Conservation (phyloP, 1,284 basidiomycete species). For the Moesziomyces parantarcticus region DNA sequence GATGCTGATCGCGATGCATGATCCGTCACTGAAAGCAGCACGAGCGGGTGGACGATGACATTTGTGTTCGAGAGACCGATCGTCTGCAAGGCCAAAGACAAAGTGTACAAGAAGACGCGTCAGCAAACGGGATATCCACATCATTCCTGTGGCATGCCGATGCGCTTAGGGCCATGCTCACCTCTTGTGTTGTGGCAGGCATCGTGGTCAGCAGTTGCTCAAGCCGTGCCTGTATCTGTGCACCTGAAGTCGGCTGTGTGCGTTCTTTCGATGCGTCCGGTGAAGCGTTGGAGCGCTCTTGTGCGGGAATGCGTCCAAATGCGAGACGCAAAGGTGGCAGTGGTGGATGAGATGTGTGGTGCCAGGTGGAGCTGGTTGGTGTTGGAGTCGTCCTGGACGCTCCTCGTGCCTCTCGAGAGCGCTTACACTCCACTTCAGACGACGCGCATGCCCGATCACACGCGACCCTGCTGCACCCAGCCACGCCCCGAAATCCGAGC, state of each 20-base stretch:
- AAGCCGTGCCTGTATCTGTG: not conserved
- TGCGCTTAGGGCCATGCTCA: slow-evolving; percentile 13
- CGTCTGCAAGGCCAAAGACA: slow-evolving; percentile 16
- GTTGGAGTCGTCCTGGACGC: slow-evolving; percentile 2
- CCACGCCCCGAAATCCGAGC: slow-evolving; percentile 17
- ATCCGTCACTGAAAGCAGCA: slow-evolving; percentile 67
- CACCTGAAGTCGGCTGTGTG: not conserved
- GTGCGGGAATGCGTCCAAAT: too few relatives aligned
- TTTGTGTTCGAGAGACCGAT: slow-evolving; percentile 57
- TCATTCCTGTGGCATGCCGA: too few relatives aligned
- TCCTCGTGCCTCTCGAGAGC: too few relatives aligned
- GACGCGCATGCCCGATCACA: slow-evolving; percentile 55
- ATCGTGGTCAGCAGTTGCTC: slow-evolving; percentile 22
- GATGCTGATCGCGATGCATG: slow-evolving; percentile 65
- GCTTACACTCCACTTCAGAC: slow-evolving; percentile 29
- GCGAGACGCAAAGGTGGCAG: too few relatives aligned
- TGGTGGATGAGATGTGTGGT: not conserved
- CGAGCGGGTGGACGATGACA: slow-evolving; percentile 65
- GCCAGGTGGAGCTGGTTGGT: slow-evolving; percentile 1
- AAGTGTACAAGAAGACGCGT: not conserved
- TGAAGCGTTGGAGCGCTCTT: too few relatives aligned
- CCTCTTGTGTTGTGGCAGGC: slow-evolving; percentile 59
- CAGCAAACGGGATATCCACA: not conserved
- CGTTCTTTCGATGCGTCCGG: not conserved
- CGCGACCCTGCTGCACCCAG: too few relatives aligned